These are phyloP conservation scores for Tuber calosporum DNA, from an alignment of 495 filamentous ascomycete species.

Conservation along the genomic window DNA sequence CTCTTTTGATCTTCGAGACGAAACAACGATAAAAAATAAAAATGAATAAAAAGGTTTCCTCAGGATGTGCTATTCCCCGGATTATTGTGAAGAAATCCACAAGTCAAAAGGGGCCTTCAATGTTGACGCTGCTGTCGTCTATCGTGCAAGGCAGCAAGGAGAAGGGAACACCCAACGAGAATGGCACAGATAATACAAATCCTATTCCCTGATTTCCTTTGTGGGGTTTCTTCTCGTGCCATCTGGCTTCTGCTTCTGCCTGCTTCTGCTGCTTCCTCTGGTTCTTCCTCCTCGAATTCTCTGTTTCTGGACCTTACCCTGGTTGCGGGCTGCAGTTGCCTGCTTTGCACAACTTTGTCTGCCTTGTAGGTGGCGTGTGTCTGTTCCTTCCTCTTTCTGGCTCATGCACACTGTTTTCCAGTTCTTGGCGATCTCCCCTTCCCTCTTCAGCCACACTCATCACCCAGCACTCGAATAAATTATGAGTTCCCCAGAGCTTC, in stretches of 20 bases:
- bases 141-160: not conserved
- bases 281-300: not conserved
- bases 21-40: not conserved
- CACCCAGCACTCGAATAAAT: not conserved
- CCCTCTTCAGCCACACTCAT: conserved; percentile 4
- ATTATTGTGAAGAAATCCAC: not conserved
- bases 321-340: not conserved
- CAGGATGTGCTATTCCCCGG: not conserved
- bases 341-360: not conserved
- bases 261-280: too few relatives aligned
- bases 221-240: not conserved
- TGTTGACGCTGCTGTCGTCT: not conserved
- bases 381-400: not conserved
- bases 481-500: too few relatives aligned
- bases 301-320: not conserved
- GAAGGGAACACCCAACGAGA: not conserved
- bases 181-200: not conserved
- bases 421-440: not conserved
- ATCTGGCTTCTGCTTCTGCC: not conserved
- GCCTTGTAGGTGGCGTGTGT: not conserved
- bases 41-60: not conserved
- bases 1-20: not conserved
- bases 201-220: not conserved
- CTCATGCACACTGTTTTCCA: not conserved
- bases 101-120: not conserved